A percentile compares a stretch with the other conserved stretches of the same genome.
Conservation (phyloP, 768 basidiomycete species). For the Tylopilus cervinicoccineus region DNA sequence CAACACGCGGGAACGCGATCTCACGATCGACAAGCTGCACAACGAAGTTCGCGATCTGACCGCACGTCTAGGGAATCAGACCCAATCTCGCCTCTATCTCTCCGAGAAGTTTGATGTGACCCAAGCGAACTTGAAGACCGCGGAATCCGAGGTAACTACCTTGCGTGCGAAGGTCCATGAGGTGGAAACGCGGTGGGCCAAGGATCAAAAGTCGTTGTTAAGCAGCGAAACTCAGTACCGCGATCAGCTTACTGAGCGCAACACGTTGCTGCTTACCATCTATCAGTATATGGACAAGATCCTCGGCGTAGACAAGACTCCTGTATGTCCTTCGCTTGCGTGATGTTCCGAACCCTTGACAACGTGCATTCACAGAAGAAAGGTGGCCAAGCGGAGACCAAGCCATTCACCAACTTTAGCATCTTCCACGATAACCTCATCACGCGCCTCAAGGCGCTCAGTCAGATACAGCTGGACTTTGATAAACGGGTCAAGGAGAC, state of each 20-base stretch:
- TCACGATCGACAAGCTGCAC: constrained; percentile 69
- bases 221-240: constrained; percentile 76
- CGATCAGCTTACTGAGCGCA: constrained; percentile 90
- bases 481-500: constrained; percentile 81
- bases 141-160: constrained; percentile 62
- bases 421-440: constrained; percentile 96
- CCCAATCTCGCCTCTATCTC: constrained; percentile 81
- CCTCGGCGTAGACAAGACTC: constrained; percentile 82
- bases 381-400: constrained; percentile 72
- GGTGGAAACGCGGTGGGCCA: constrained; percentile 74
- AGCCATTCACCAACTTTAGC: constrained; percentile 89
- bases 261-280: constrained; percentile 85
- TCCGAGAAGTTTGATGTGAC: constrained; percentile 84
- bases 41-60: constrained; percentile 79
- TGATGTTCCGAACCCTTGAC: not conserved
- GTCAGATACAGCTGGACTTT: constrained; percentile 81
- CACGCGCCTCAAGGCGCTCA: constrained; percentile 77
- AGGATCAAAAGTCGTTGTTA: constrained; percentile 74
- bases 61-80: constrained; percentile 75
- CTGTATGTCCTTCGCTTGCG: constrained; percentile 47
- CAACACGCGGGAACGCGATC: constrained; percentile 64
- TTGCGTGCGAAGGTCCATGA: constrained; percentile 64
- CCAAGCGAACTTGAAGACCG: constrained; percentile 55
- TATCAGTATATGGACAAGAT: constrained; percentile 97
- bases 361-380: constrained; percentile 52